A percentile compares a stretch with the other conserved stretches of the same genome.
Evolutionary conservation across 768 basidiomycete genomes (phyloP).

Genomic region (Tricholoma flavovirens): DNA sequence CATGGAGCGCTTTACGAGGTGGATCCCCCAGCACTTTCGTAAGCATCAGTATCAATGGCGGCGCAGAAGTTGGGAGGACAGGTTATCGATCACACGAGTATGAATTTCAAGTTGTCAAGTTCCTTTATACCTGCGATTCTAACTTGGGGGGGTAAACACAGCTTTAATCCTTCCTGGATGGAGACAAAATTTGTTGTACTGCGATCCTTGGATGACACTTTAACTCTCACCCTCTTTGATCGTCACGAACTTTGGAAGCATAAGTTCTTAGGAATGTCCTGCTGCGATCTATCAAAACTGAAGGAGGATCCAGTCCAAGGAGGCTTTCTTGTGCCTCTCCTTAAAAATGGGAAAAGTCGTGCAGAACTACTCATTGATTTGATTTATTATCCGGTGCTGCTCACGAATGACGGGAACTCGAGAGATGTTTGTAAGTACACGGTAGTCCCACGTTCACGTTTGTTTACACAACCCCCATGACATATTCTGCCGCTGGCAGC

Average conservation of each 20-base stretch:
- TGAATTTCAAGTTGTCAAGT: slow-evolving; percentile 3
- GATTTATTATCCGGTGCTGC: slow-evolving; percentile 4
- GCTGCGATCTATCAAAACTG: slow-evolving; percentile 5
- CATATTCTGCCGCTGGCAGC: not conserved
- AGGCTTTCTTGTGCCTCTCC: slow-evolving; percentile 6
- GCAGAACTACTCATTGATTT: slow-evolving; percentile 10
- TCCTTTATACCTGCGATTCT: not conserved
- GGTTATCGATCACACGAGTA: slow-evolving; percentile 11
- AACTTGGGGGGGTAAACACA: not conserved
- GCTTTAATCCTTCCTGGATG: slow-evolving; percentile 20
- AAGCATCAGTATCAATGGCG: slow-evolving; percentile 6
- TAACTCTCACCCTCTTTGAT: slow-evolving; percentile 9
- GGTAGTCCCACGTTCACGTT: not conserved
- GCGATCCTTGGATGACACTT: slow-evolving; percentile 7
- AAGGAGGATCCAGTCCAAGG: slow-evolving; percentile 6
- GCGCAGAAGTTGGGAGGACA: slow-evolving; percentile 8
- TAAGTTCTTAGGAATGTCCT: slow-evolving; percentile 6
- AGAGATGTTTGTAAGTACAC: not conserved
- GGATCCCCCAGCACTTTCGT: slow-evolving; percentile 15
- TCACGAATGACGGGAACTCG: not conserved
- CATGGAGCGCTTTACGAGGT: slow-evolving; percentile 13
- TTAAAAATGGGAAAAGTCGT: slow-evolving; percentile 7
- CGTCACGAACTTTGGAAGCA: slow-evolving; percentile 12
- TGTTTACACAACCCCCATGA: not conserved
- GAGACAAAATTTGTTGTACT: slow-evolving; percentile 15